Evolutionary conservation across 2,329 filamentous ascomycete species (phyloP), one percentile per base, ranked within the genome.

Genomic region (Trichoderma afroharzianum): DNA sequence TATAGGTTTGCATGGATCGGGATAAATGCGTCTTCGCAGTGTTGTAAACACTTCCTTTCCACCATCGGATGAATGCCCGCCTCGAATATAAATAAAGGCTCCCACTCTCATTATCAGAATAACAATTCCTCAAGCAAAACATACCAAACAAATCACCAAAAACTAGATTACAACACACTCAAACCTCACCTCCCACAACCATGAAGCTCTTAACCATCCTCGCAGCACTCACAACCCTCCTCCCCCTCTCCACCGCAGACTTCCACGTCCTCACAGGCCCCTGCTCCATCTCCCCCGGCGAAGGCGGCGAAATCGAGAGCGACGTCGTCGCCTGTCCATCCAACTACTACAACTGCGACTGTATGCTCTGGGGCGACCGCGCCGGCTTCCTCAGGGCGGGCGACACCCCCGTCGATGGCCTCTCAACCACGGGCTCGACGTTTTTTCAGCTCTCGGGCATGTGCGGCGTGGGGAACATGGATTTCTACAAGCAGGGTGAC

Each of bases 241-340:
- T 33, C 53, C 39, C 21, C 26, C 33, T 58, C 47, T 36, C n/a
- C 33, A 33, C 33, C 1, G 53, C 64, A 9, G 63, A 67, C 63
- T 67, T 67, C 43, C 63, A 67, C 18, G 9, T 68, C n/a, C 24
- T 68, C 32, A 68, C 64, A 5, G 53, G 53, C 6, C 64, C 64
- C 36, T 68, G 32, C 21, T 58, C 64, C 24, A 58, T 68, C 26
- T 53, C 64, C 18, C 64, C 64, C 11, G 53, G 64, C 33, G 43
- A 6, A 4, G 53, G 64, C 21, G 50, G 64, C 50, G 33, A 21
- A 2, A n/a, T 68, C 21, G 32, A 57, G 36, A 12, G 26, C 30
- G 18, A 39, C 21, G 33, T 33, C 24, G 24, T 68, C 18, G 53
- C 50, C 26, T 68, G 64, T 4, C 63, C 63, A 14, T 68, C 64